These are phyloP conservation scores for Apostasia ramifera DNA, from an alignment of 106 monocot genomes.

Conservation along the genomic window DNA sequence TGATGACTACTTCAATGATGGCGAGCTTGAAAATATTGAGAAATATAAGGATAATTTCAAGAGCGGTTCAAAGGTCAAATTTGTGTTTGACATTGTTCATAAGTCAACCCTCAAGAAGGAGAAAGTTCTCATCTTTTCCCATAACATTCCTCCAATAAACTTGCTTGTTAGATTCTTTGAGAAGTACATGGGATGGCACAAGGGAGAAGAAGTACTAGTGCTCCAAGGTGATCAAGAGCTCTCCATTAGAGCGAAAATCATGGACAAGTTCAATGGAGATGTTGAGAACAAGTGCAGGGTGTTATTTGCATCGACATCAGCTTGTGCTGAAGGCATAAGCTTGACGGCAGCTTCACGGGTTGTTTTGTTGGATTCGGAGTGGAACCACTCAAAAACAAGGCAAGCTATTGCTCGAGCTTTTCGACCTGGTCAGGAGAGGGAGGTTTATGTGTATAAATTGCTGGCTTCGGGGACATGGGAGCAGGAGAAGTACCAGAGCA, in stretches of 20 bases:
- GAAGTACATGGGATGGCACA: conserved; percentile 37
- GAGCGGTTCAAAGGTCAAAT: conserved; percentile 53
- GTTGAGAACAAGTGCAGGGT: conserved; percentile 32
- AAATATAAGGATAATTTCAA: conserved; percentile 24
- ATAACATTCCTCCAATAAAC: conserved; percentile 53
- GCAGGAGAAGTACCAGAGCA: conserved; percentile 48
- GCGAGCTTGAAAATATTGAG: conserved; percentile 37
- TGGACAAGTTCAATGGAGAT: conserved; percentile 61
- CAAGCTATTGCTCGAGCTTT: conserved; percentile 76
- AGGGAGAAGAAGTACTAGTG: conserved; percentile 47
- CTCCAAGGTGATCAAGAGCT: conserved; percentile 70
- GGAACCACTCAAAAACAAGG: conserved; percentile 71
- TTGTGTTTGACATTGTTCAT: conserved; percentile 58
- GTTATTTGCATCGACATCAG: conserved; percentile 62
- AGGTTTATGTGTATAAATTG: conserved; percentile 65
- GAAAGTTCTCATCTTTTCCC: conserved; percentile 66
- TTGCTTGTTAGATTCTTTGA: conserved; percentile 42
- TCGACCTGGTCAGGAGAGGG: conserved; percentile 57
- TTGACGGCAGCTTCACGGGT: conserved; percentile 68
- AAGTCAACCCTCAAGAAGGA: conserved; percentile 44
- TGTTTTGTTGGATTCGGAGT: conserved; percentile 68
- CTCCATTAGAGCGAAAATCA: conserved; percentile 31
- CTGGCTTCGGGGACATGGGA: conserved; percentile 66
- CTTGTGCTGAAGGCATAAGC: conserved; percentile 74
- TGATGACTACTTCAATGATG: conserved; percentile 25